phyloP scores from a whole-genome alignment of 2,329 filamentous ascomycete species.

The Scedosporium boydii region DNA sequence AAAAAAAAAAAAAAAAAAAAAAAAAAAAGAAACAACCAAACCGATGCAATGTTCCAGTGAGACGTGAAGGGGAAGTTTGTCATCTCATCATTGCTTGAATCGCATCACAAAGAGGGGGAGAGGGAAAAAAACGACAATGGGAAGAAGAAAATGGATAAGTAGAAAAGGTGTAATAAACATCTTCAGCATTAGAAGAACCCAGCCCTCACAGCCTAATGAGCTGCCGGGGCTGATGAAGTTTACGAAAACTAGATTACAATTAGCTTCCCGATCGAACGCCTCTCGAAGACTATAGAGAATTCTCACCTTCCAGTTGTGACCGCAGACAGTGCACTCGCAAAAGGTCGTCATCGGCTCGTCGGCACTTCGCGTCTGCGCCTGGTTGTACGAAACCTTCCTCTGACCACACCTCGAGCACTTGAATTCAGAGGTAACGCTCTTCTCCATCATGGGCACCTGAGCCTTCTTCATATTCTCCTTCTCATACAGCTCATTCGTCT shows the following conservation, averaged over 20 bases:
- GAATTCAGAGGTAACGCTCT: conserved; percentile 79
- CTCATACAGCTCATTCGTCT: conserved; percentile 65
- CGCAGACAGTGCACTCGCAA: conserved; percentile 61
- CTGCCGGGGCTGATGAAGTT: not conserved
- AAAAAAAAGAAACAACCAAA: no score
- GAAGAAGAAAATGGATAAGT: not conserved
- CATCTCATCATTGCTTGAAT: not conserved
- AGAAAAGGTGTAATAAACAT: not conserved
- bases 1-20: no score
- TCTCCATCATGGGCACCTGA: conserved; percentile 86
- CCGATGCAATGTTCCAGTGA: not conserved
- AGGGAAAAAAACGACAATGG: not conserved
- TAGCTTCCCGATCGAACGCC: not conserved
- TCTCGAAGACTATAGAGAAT: not conserved
- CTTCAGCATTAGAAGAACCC: no score
- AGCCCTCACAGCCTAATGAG: no score
- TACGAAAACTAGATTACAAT: conserved; percentile 7
- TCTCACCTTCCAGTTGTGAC: conserved; percentile 63
- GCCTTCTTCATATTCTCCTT: conserved; percentile 96
- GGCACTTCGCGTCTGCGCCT: conserved; percentile 89
- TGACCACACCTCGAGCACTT: conserved; percentile 87
- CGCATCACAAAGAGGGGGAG: not conserved
- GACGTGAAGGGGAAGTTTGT: not conserved
- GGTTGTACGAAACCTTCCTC: conserved; percentile 90
- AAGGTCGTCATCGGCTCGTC: conserved; percentile 87